phyloP scores from a whole-genome alignment of 2,329 filamentous ascomycete species.

The Myriosclerotinia duriaeana region DNA sequence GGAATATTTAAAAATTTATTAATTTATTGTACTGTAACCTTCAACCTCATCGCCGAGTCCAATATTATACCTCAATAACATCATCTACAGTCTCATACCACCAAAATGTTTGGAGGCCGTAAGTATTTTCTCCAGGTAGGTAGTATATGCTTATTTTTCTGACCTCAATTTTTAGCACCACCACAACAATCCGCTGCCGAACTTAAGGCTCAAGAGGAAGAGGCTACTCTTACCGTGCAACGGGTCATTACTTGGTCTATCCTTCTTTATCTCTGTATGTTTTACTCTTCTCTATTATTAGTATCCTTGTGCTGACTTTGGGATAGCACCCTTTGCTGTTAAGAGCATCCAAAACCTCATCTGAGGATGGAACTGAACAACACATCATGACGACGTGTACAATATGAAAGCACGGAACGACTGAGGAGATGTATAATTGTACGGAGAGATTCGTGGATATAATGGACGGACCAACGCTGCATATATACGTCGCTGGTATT shows the following conservation, averaged over 20 bases:
- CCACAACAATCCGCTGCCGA: slow-evolving; percentile 69
- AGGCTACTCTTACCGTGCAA: slow-evolving; percentile 67
- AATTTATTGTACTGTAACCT: slow-evolving; percentile 17
- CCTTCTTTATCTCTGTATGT: slow-evolving; percentile 74
- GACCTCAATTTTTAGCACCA: slow-evolving; percentile 47
- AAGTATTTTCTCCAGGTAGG: slow-evolving; percentile 39
- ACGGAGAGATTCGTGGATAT: background rate
- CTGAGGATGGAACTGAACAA: slow-evolving; percentile 36
- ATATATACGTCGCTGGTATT: slow-evolving; percentile 3
- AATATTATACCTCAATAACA: slow-evolving; percentile 3
- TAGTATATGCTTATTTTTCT: slow-evolving; percentile 20
- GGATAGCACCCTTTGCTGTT: slow-evolving; percentile 54
- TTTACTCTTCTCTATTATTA: background rate
- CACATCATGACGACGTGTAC: slow-evolving; percentile 21
- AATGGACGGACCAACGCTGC: background rate
- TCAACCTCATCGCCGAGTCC: slow-evolving; percentile 8
- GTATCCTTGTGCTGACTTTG: slow-evolving; percentile 18
- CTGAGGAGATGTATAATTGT: background rate
- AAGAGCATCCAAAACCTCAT: slow-evolving; percentile 54
- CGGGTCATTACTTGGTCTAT: slow-evolving; percentile 64
- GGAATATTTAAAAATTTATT: slow-evolving; percentile 19
- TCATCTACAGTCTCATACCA: slow-evolving; percentile 16
- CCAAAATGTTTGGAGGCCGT: slow-evolving; percentile 65
- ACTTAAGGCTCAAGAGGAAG: slow-evolving; percentile 66
- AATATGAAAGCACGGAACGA: slow-evolving; percentile 15